Evolutionary conservation across 805 yeast species (phyloP).

Genomic region (Candida coquimbonensis): DNA sequence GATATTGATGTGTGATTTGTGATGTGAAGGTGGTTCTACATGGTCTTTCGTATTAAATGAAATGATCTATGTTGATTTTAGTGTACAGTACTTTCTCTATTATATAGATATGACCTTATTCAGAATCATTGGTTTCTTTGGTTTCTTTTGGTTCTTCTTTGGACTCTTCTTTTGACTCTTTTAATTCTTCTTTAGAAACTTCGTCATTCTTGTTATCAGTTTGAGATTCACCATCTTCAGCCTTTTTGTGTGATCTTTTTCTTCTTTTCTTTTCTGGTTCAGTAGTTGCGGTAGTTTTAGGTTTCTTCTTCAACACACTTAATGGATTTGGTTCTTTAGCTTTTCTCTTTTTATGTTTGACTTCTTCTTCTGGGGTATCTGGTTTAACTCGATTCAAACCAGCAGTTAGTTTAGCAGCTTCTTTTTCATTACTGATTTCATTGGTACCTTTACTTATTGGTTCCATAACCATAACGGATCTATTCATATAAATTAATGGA

Average conservation of each 20-base stretch:
- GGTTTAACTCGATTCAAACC: conserved; percentile 71
- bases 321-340: conserved; percentile 86
- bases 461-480: conserved; percentile 95
- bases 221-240: conserved; percentile 6
- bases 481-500: conserved; percentile 78
- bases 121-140: neutral
- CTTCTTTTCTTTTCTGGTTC: conserved; percentile 12
- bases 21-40: neutral
- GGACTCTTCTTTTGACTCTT: neutral
- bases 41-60: neutral
- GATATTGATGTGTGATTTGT: too few relatives aligned
- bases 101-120: neutral
- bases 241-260: conserved; percentile 18
- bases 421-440: conserved; percentile 41
- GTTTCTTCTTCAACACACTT: conserved; percentile 72
- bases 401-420: conserved; percentile 58
- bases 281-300: conserved; percentile 13
- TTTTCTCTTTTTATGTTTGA: conserved; percentile 40
- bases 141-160: neutral
- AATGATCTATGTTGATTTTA: neutral
- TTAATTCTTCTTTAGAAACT: neutral
- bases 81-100: neutral
- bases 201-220: neutral
- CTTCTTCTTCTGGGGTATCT: conserved; percentile 31
- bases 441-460: conserved; percentile 74